These are phyloP conservation scores for Chlamydomonas schloesseri DNA, from an alignment of 139 green algal genomes.

Conservation along the genomic window DNA sequence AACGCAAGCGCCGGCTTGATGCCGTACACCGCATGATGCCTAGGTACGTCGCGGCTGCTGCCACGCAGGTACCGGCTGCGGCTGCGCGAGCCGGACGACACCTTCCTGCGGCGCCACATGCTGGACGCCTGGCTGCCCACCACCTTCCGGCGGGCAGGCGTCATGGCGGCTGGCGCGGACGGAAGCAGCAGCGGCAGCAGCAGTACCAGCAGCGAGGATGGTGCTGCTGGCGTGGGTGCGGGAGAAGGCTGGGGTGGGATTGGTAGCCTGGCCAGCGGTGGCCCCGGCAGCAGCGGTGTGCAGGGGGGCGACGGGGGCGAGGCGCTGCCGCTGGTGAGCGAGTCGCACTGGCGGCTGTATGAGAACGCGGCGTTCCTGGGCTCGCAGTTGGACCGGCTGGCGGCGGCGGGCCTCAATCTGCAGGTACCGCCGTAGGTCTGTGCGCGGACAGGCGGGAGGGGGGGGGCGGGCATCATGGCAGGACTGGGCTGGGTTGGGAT, in stretches of 20 bases:
- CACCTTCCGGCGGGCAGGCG: constrained; percentile 42
- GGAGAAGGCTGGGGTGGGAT: too few relatives aligned
- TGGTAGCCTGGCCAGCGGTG: too few relatives aligned
- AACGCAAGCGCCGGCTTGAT: too few relatives aligned
- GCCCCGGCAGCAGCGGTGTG: neutral
- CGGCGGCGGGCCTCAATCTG: constrained; percentile 45
- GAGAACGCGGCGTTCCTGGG: constrained; percentile 55
- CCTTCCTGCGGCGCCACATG: constrained; percentile 62
- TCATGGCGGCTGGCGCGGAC: neutral
- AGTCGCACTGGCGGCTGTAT: constrained; percentile 61
- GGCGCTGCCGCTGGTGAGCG: constrained; percentile 50
- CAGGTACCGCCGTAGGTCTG: too few relatives aligned
- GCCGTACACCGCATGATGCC: too few relatives aligned
- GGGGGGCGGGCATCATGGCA: neutral
- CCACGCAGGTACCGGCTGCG: constrained; percentile 48
- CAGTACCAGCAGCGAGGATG: neutral
- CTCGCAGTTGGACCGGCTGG: constrained; percentile 33
- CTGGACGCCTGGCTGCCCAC: constrained; percentile 52
- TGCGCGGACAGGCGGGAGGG: too few relatives aligned
- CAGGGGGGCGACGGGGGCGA: neutral
- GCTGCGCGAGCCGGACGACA: constrained; percentile 61
- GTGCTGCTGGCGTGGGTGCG: too few relatives aligned
- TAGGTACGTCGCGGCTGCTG: too few relatives aligned
- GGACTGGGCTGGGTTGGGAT: neutral
- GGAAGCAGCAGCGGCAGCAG: constrained; percentile 17